Percentiles rank a stretch among this genome's conserved stretches.
These are phyloP conservation scores for Lentinula edodes DNA, from an alignment of 768 basidiomycete species.

Conservation along the genomic window DNA sequence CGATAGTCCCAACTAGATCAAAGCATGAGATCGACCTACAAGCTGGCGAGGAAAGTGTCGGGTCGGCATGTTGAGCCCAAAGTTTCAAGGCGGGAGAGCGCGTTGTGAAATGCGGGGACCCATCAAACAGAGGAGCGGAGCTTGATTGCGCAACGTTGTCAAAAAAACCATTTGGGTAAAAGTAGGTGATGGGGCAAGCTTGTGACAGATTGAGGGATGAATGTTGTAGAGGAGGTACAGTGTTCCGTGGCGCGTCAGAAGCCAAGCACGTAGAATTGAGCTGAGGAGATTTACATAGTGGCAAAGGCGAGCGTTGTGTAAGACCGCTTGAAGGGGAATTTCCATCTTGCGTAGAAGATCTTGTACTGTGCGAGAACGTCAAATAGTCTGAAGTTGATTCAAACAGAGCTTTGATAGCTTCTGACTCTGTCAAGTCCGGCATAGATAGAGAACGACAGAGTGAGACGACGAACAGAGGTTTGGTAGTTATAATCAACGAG, in stretches of 20 bases:
- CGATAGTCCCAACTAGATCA: constrained; percentile 14
- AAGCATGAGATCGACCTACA: constrained; percentile 8
- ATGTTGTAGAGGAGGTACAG: not conserved
- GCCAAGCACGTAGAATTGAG: not conserved
- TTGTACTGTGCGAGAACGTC: not conserved
- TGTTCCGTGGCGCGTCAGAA: not conserved
- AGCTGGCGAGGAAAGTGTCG: not conserved
- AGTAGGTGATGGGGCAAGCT: not conserved
- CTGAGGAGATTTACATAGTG: not conserved
- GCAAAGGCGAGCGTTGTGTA: not conserved
- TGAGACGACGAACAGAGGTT: not conserved
- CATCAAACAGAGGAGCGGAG: not conserved
- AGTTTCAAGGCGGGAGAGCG: not conserved
- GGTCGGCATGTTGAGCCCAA: not conserved
- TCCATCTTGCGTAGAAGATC: not conserved
- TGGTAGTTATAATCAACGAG: not conserved
- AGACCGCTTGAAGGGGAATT: not conserved
- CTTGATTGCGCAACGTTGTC: not conserved
- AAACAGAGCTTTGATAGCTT: constrained; percentile 1
- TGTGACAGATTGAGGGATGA: not conserved
- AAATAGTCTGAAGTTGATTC: not conserved
- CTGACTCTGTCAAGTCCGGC: not conserved
- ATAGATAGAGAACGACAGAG: not conserved
- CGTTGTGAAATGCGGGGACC: not conserved
- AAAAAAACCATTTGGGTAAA: not conserved